Percentiles rank a stretch among this genome's conserved stretches.
These are phyloP conservation scores for Pyrus communis DNA, from an alignment of 306 rosid genomes.

Conservation along the genomic window DNA sequence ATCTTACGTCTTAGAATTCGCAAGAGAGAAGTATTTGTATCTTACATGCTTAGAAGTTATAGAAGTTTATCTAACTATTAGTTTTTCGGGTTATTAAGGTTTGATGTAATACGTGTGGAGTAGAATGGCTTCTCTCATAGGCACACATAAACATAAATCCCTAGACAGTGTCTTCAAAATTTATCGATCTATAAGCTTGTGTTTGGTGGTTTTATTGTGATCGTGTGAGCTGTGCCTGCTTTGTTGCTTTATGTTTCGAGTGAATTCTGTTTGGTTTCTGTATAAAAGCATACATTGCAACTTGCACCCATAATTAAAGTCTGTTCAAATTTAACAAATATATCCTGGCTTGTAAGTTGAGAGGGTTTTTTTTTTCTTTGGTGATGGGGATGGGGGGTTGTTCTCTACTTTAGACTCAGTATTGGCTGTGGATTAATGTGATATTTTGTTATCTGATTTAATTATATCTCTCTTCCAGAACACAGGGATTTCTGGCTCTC, in stretches of 20 bases:
- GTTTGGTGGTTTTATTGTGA: not conserved
- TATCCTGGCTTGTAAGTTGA: not conserved
- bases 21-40: not conserved
- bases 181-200: not conserved
- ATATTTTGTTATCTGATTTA: slow-evolving; percentile 11
- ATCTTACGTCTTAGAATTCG: not conserved
- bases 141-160: not conserved
- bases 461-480: slow-evolving; percentile 37
- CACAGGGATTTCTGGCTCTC: slow-evolving; percentile 94
- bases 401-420: not conserved
- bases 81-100: not conserved
- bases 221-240: not conserved
- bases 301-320: not conserved
- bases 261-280: not conserved
- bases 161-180: not conserved
- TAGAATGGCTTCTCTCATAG: not conserved
- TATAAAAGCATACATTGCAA: not conserved
- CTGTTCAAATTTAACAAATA: not conserved
- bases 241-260: not conserved
- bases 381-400: not conserved
- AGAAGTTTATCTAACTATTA: not conserved
- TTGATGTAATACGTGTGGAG: not conserved
- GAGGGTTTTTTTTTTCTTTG: not conserved
- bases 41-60: not conserved
- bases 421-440: not conserved